Evolutionary conservation across 495 filamentous ascomycete genomes (phyloP), one percentile per base, ranked within the genome.

Genomic region (Annulohypoxylon bovei): DNA sequence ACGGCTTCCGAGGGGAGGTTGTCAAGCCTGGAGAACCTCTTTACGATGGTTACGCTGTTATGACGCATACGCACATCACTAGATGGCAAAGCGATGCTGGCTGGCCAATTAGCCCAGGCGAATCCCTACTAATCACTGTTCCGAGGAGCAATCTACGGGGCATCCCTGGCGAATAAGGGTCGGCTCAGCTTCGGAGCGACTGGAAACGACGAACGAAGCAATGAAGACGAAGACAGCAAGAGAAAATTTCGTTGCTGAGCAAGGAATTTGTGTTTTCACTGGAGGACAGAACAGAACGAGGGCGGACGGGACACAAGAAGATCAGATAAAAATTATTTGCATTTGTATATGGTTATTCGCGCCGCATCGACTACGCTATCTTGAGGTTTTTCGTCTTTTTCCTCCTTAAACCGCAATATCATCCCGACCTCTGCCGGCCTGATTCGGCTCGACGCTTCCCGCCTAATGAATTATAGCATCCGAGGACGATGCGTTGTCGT

Each of bases 41-140:
- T 77, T 75, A 77, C 72, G 75, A 77, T 75, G 72, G 75, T 72
- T 73, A 77, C 73, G 75, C 64, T 77, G 75, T 77, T 77, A 77
- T 71, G 75, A 77, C 70, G 73, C 75, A 73, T 69, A 77, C 56
- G 75, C 73, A 73, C 72, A 69, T 75, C 72, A 69, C 37, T 75
- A 73, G 67, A 75, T 71, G 59, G 70, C 67, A 70, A 70, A 42
- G 67, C 73, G 67, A 73, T 73, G 69, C 67, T 63, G 32, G 70
- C 71, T 69, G 70, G 72, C 70, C 53, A 39, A 56, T 28, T 22
- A 62, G 47, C 59, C 40, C 63, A 59, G 68, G 61, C 54, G 71
- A 63, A 54, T 62, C 65, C 70, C 75, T 67, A 62, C 62, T 75
- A 77, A 75, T 77, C 49, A 71, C 35, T 75, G 75, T 73, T 73